Evolutionary conservation across 257 asterid species (phyloP).

Genomic region (Lycium barbarum): DNA sequence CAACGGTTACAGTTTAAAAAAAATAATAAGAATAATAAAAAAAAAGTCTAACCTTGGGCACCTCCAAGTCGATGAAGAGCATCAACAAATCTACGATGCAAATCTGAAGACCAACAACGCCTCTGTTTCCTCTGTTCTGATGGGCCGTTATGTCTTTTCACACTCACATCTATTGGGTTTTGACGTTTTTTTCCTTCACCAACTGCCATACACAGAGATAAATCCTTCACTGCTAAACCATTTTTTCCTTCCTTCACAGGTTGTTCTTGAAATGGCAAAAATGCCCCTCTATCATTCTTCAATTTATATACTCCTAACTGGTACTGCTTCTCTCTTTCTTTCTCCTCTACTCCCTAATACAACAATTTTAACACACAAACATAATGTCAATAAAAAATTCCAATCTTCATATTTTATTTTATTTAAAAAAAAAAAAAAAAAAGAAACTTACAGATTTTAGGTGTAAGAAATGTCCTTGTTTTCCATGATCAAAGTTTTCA

Average conservation of each 20-base stretch:
- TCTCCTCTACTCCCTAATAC: constrained; percentile 33
- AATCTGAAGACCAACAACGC: constrained; percentile 74
- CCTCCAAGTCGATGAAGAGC: constrained; percentile 74
- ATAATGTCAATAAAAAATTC: background rate
- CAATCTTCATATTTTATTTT: background rate
- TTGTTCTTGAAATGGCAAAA: constrained; percentile 47
- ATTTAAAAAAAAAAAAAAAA: background rate
- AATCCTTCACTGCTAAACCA: constrained; percentile 32
- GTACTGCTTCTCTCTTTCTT: constrained; percentile 10
- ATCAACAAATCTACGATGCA: constrained; percentile 62
- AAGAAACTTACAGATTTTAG: constrained; percentile 41
- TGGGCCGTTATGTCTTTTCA: constrained; percentile 23
- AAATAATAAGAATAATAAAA: background rate
- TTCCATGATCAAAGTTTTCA: constrained; percentile 32
- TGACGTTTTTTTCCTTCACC: constrained; percentile 18
- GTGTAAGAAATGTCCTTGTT: constrained; percentile 17
- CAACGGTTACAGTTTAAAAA: background rate
- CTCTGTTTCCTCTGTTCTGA: constrained; percentile 61
- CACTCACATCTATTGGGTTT: constrained; percentile 22
- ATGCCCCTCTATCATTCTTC: constrained; percentile 48
- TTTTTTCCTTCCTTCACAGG: constrained; percentile 25
- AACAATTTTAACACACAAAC: background rate
- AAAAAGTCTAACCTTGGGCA: constrained; percentile 44
- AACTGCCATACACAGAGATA: constrained; percentile 40
- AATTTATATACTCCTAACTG: constrained; percentile 18